phyloP scores from a whole-genome alignment of 2,329 filamentous ascomycete species.

The Claviceps spartinae region DNA sequence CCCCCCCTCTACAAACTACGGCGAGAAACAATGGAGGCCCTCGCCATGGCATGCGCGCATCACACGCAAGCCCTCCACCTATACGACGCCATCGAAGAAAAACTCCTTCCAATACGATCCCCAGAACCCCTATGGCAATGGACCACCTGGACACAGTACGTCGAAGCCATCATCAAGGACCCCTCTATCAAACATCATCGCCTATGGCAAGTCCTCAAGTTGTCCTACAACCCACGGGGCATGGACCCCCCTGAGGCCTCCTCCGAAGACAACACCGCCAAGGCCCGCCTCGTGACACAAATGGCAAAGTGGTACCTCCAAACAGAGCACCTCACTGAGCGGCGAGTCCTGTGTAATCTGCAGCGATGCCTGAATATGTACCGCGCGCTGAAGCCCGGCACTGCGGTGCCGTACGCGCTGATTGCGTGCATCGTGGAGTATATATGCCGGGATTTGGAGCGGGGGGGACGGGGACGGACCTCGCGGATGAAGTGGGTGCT shows the following conservation, averaged over 20 bases:
- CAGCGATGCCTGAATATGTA: slow-evolving; percentile 15
- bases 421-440: slow-evolving; percentile 16
- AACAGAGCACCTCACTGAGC: slow-evolving; percentile 15
- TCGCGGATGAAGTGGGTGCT: slow-evolving; percentile 18
- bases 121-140: slow-evolving; percentile 15
- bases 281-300: slow-evolving; percentile 16
- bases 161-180: slow-evolving; percentile 21
- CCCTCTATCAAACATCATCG: slow-evolving; percentile 9
- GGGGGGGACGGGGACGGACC: slow-evolving; percentile 19
- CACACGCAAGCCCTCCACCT: slow-evolving; percentile 14
- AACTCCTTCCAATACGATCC: not conserved
- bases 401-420: slow-evolving; percentile 13
- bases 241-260: not conserved
- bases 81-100: slow-evolving; percentile 9
- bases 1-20: slow-evolving; percentile 3
- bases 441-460: slow-evolving; percentile 20
- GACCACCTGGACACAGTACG: slow-evolving; percentile 19
- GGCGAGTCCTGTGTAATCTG: slow-evolving; percentile 18
- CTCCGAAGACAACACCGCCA: slow-evolving; percentile 8
- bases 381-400: slow-evolving; percentile 8
- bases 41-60: slow-evolving; percentile 11
- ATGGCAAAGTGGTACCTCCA: slow-evolving; percentile 19
- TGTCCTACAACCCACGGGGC: slow-evolving; percentile 4
- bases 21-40: slow-evolving; percentile 6
- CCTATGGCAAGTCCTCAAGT: slow-evolving; percentile 18